Evolutionary conservation across 2,329 filamentous ascomycete species (phyloP).

Genomic region (Fusarium algeriense): DNA sequence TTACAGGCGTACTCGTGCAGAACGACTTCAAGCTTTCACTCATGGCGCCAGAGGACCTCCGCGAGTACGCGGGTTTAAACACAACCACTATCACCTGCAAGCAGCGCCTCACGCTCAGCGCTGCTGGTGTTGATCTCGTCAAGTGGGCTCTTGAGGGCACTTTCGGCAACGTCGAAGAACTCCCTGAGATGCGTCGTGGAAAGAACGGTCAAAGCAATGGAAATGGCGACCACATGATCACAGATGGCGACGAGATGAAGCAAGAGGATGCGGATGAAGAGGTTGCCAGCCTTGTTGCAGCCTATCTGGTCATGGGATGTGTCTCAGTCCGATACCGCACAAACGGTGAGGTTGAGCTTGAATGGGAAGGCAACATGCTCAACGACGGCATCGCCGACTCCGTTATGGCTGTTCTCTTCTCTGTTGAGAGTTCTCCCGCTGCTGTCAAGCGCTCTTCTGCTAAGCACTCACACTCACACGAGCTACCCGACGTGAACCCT

Average conservation of each 20-base stretch:
- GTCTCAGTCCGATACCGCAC: constrained; percentile 82
- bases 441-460: constrained; percentile 79
- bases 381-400: constrained; percentile 99
- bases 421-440: constrained; percentile 92
- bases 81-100: constrained; percentile 95
- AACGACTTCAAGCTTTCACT: constrained; percentile 98
- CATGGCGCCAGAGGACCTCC: constrained; percentile 95
- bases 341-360: constrained; percentile 85
- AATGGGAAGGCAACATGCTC: constrained; percentile 98
- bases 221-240: constrained; percentile 53
- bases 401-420: constrained; percentile 91
- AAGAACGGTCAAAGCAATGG: constrained; percentile 51
- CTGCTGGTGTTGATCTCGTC: constrained; percentile 90
- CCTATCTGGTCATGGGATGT: constrained; percentile 88
- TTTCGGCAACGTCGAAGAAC: constrained; percentile 85
- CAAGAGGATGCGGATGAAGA: constrained; percentile 75
- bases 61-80: constrained; percentile 96
- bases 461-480: constrained; percentile 51
- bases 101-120: constrained; percentile 87
- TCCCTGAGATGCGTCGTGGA: constrained; percentile 65
- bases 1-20: constrained; percentile 93
- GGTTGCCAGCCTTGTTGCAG: constrained; percentile 64
- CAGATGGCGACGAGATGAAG: constrained; percentile 49
- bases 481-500: constrained; percentile 71
- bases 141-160: constrained; percentile 95